Conservation (phyloP, 192 early-diverging fungal species). For the Pilobolus umbonatus region DNA sequence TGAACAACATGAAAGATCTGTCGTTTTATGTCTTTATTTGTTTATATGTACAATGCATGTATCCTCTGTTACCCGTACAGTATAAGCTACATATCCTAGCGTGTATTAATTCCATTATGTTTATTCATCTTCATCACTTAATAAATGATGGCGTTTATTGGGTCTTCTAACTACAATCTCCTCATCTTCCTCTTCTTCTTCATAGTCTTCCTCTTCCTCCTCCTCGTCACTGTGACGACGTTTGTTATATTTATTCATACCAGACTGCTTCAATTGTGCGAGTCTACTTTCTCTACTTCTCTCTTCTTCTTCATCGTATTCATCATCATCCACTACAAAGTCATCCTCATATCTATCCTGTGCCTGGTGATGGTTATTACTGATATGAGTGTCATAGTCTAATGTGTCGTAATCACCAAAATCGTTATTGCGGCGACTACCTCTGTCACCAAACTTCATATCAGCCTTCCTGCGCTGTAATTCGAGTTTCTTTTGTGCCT, state of each 20-base stretch:
- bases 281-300: conserved; percentile 30
- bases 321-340: conserved; percentile 56
- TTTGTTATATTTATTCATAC: conserved; percentile 26
- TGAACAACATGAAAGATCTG: too few species aligned
- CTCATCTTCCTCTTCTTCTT: conserved; percentile 31
- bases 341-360: conserved; percentile 44
- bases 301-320: conserved; percentile 38
- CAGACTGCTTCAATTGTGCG: conserved; percentile 14
- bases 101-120: too few species aligned
- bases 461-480: conserved; percentile 34
- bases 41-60: too few species aligned
- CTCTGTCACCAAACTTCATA: conserved; percentile 20
- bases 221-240: conserved; percentile 21
- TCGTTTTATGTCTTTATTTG: too few species aligned
- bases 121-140: conserved; percentile 33
- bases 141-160: conserved; percentile 21
- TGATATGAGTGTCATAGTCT: background rate
- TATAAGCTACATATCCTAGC: too few species aligned
- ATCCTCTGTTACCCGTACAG: too few species aligned
- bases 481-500: conserved; percentile 47
- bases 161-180: conserved; percentile 15
- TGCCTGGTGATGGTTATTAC: conserved; percentile 1
- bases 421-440: conserved; percentile 33
- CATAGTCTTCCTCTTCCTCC: conserved; percentile 32
- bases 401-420: conserved; percentile 43